Percentiles rank a stretch among this genome's conserved stretches.
phyloP scores from a whole-genome alignment of 257 asterid genomes.

The Asclepias syriaca region DNA sequence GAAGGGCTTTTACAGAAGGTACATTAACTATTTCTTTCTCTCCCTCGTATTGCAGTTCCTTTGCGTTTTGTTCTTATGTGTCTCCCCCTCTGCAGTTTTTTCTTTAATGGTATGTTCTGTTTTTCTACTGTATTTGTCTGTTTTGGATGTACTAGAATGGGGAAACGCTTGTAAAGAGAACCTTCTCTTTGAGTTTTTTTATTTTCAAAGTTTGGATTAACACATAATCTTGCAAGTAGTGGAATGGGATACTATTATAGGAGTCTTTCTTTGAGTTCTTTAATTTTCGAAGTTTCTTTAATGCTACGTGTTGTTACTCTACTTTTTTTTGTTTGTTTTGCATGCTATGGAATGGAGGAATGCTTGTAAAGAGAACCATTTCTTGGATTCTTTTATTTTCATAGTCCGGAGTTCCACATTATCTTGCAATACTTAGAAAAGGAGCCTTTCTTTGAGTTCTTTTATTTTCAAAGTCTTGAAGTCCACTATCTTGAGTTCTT shows the following conservation, averaged over 20 bases:
- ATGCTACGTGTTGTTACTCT: background rate
- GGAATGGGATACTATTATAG: background rate
- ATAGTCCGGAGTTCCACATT: background rate
- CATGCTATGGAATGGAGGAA: background rate
- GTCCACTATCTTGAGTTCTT: background rate
- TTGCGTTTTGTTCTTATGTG: background rate
- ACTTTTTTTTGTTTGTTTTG: background rate
- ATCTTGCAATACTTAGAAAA: background rate
- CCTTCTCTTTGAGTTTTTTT: background rate
- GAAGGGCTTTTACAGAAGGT: constrained; percentile 98
- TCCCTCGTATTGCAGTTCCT: background rate
- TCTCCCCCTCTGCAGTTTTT: background rate
- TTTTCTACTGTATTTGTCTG: background rate
- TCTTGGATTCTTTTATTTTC: background rate
- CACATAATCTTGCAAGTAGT: background rate
- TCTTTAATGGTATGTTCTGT: background rate
- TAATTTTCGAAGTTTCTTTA: background rate
- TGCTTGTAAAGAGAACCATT: background rate
- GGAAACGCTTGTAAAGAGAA: background rate
- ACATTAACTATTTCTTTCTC: background rate
- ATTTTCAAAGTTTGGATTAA: background rate
- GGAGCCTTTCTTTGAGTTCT: background rate
- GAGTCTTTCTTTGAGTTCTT: background rate
- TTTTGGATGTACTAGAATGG: background rate
- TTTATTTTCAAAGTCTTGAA: background rate